Base-by-base conservation (phyloP, 2,329 filamentous ascomycete species). In the Trichoderma aggressivum region DNA sequence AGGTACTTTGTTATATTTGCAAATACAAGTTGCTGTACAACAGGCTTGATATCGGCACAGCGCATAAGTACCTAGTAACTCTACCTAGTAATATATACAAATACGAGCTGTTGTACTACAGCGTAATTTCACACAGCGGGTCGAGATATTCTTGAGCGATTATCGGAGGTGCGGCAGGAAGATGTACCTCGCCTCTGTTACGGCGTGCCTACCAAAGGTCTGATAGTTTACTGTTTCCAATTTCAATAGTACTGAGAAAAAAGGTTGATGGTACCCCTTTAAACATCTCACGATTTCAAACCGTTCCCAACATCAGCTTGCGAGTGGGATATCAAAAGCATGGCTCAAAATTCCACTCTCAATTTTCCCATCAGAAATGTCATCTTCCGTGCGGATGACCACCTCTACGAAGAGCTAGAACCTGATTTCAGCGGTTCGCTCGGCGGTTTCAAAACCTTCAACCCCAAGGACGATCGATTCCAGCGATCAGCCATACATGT, bases 201-300 rank as follows among this genome's bases (percentile, higher is more conserved):
- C 43, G 1, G 43, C 43, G 2, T 5, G 43, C 0, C n/a, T n/a
- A 21, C 0, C n/a, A 11, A 21, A 0, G 1, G 43, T 1, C 18
- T 21, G 10, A 3, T 47, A n/a, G 21, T 34, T 43, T 6, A 43
- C 18, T n/a, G 8, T 3, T 18, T 8, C 36, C 14, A 39, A 11
- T 18, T 5, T 18, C 36, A 39, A 16, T 12, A 34, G 32, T 34
- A 34, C 10, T 34, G 32, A 7, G 32, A 7, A 34, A 34, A 7
- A 34, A 3, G 10, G 11, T 10, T 4, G 11, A 34, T 12, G 32
- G 32, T 34, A 12, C 2, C 32, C 32, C 32, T 34, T 34, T 5
- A 34, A 34, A 34, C 10, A 34, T 11, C 11, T 34, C 32, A 34
- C 32, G 11, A 11, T 34, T 34, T 34, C 11, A 34, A 34, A 34